phyloP scores from a whole-genome alignment of 2,329 filamentous ascomycete species.

The Pochonia chlamydosporia region DNA sequence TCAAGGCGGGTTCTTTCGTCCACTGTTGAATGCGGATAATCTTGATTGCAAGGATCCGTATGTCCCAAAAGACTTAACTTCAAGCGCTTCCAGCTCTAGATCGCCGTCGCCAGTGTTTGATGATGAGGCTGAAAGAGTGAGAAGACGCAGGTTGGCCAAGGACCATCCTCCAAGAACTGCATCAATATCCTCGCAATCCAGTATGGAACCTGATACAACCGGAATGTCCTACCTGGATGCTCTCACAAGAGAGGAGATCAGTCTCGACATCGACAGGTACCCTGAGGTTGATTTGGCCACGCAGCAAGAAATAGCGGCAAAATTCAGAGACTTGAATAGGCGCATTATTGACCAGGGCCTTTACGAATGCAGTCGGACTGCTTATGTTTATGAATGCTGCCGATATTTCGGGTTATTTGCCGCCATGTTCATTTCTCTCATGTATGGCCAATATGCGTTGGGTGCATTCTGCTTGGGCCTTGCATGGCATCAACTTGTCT shows the following conservation, averaged over 20 bases:
- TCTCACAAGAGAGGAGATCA: slow-evolving; percentile 65
- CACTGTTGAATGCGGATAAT: slow-evolving; percentile 29
- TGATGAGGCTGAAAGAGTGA: slow-evolving; percentile 18
- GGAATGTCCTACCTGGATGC: slow-evolving; percentile 61
- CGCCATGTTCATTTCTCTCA: slow-evolving; percentile 56
- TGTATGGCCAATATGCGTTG: slow-evolving; percentile 57
- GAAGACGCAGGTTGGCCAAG: slow-evolving; percentile 19
- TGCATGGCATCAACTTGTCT: slow-evolving; percentile 93
- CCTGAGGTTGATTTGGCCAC: slow-evolving; percentile 68
- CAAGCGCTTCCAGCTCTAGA: slow-evolving; percentile 49
- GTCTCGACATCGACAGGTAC: slow-evolving; percentile 73
- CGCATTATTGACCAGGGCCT: slow-evolving; percentile 69
- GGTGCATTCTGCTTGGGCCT: slow-evolving; percentile 72
- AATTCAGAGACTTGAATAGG: slow-evolving; percentile 74
- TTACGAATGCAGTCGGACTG: slow-evolving; percentile 77
- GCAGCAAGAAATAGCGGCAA: slow-evolving; percentile 69
- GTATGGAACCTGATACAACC: slow-evolving; percentile 49
- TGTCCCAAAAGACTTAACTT: slow-evolving; percentile 15
- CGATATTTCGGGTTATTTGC: slow-evolving; percentile 64
- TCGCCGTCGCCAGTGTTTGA: slow-evolving; percentile 48
- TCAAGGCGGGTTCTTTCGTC: slow-evolving; percentile 75
- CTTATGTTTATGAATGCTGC: slow-evolving; percentile 68
- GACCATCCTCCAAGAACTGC: neutral
- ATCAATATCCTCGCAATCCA: slow-evolving; percentile 29
- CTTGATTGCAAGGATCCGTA: slow-evolving; percentile 8